These are phyloP conservation scores for Rhynchospora breviuscula DNA, from an alignment of 176 grass and related monocot species.

Conservation along the genomic window DNA sequence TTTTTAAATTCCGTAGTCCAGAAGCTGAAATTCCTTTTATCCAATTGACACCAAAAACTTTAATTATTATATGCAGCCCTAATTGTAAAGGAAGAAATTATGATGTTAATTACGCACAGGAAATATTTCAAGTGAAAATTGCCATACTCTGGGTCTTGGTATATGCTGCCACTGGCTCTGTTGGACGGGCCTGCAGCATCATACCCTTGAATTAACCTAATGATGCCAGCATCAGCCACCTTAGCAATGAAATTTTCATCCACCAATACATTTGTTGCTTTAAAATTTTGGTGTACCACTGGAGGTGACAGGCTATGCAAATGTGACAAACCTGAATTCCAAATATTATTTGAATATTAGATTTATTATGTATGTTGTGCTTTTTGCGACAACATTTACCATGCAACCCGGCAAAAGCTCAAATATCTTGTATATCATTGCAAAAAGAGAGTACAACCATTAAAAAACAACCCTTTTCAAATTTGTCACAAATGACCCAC, in stretches of 20 bases:
- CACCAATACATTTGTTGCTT: constrained; percentile 86
- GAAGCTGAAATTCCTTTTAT: background rate
- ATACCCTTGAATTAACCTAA: constrained; percentile 41
- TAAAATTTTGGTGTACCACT: constrained; percentile 72
- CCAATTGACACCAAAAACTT: background rate
- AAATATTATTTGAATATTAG: constrained; percentile 10
- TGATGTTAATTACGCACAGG: background rate
- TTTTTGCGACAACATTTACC: background rate
- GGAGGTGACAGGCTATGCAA: constrained; percentile 61
- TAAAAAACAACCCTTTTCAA: background rate
- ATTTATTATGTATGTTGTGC: background rate
- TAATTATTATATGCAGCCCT: background rate
- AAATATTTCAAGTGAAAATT: background rate
- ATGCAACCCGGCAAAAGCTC: background rate
- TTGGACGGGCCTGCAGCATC: constrained; percentile 30
- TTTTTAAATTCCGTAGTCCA: background rate
- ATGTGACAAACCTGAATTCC: constrained; percentile 58
- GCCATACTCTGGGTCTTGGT: constrained; percentile 68
- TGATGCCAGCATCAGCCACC: constrained; percentile 65
- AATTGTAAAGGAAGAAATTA: background rate
- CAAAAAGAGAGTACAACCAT: background rate
- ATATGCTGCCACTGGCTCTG: constrained; percentile 33
- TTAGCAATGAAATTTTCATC: constrained; percentile 98
- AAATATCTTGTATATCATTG: background rate
- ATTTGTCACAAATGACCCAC: background rate